These are phyloP conservation scores for Coemansia sp. DNA, from an alignment of 192 early-diverging fungal genomes.

Conservation along the genomic window DNA sequence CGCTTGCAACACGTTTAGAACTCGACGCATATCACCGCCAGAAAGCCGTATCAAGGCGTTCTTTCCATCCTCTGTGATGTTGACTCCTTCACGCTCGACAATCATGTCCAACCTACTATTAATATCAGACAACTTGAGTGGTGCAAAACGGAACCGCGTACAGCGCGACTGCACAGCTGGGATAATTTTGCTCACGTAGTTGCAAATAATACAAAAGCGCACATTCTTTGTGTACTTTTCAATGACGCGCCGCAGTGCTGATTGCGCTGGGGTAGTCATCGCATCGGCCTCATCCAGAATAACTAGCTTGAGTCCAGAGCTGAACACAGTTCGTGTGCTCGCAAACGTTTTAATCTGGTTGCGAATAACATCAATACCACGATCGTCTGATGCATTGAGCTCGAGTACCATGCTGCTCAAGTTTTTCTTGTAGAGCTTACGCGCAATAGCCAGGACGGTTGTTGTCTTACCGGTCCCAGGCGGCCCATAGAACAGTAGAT, in stretches of 20 bases:
- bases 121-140: slow-evolving; percentile 79
- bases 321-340: slow-evolving; percentile 91
- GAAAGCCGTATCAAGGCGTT: slow-evolving; percentile 81
- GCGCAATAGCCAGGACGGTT: slow-evolving; percentile 91
- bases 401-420: slow-evolving; percentile 92
- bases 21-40: slow-evolving; percentile 95
- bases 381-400: slow-evolving; percentile 97
- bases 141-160: slow-evolving; percentile 94
- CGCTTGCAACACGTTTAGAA: slow-evolving; percentile 93
- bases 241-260: slow-evolving; percentile 91
- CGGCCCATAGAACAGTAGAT: slow-evolving; percentile 97
- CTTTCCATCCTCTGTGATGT: slow-evolving; percentile 77
- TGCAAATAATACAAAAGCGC: slow-evolving; percentile 98
- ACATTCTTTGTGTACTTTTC: slow-evolving; percentile 98
- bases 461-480: slow-evolving; percentile 98
- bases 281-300: slow-evolving; percentile 97
- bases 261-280: slow-evolving; percentile 91
- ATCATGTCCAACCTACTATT: slow-evolving; percentile 70
- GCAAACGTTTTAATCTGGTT: slow-evolving; percentile 99
- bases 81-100: slow-evolving; percentile 70
- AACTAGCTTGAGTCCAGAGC: slow-evolving; percentile 91
- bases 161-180: slow-evolving; percentile 98
- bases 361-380: slow-evolving; percentile 96
- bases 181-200: slow-evolving; percentile 96
- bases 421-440: slow-evolving; percentile 79